Evolutionary conservation across 2,329 filamentous ascomycete genomes (phyloP).

Genomic region (Mycosphaerella arachidis): DNA sequence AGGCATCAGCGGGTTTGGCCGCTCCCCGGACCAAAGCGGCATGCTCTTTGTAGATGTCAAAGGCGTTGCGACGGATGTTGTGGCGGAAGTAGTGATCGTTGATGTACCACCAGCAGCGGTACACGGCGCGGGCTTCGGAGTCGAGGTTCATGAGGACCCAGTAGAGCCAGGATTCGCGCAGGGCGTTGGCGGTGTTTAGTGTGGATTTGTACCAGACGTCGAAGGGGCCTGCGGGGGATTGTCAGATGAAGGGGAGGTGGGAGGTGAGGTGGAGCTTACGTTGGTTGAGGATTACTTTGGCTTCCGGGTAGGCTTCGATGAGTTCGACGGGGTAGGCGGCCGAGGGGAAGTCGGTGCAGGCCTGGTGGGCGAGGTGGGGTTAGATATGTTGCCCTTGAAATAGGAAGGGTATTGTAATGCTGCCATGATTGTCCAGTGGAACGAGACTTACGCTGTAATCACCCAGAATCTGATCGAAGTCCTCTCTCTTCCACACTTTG

Average conservation of each 20-base stretch:
- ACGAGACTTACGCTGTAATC: constrained; percentile 21
- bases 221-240: background rate
- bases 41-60: background rate
- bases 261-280: background rate
- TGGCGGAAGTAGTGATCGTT: background rate
- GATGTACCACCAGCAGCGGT: background rate
- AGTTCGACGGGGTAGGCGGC: background rate
- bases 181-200: background rate
- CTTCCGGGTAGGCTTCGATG: constrained; percentile 1
- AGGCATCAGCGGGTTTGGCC: background rate
- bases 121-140: background rate
- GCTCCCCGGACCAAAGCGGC: background rate
- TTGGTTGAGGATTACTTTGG: constrained; percentile 14
- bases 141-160: constrained; percentile 3
- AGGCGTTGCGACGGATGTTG: background rate
- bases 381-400: background rate
- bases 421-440: background rate
- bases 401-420: background rate
- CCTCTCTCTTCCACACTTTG: background rate
- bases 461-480: constrained; percentile 4
- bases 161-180: background rate
- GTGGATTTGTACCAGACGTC: constrained; percentile 1
- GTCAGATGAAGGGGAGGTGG: background rate
- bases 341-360: background rate
- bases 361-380: background rate